phyloP scores from a whole-genome alignment of 140 eudicot species.

The Senecio squalidus region DNA sequence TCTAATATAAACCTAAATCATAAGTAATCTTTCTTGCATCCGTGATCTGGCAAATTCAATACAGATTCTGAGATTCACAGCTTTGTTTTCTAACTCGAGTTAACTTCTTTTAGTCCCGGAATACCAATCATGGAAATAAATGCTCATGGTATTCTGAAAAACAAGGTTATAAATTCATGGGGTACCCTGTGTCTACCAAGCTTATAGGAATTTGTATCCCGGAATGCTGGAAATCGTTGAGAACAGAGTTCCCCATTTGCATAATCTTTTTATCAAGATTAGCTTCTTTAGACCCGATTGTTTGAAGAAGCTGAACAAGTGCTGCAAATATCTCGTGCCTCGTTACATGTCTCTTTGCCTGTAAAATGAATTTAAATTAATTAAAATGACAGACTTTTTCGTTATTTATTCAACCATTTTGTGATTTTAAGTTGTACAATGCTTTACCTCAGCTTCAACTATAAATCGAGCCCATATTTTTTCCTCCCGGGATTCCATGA shows the following conservation, averaged over 20 bases:
- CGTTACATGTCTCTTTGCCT: constrained; percentile 65
- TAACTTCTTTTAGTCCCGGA: constrained; percentile 3
- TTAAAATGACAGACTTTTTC: neutral
- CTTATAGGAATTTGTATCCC: constrained; percentile 43
- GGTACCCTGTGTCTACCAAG: constrained; percentile 42
- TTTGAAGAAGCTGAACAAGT: constrained; percentile 76
- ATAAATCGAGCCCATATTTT: constrained; percentile 82
- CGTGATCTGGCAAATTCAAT: neutral
- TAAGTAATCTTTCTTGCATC: constrained; percentile 14
- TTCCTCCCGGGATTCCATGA: constrained; percentile 60
- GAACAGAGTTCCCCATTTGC: constrained; percentile 33
- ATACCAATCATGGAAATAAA: constrained; percentile 36
- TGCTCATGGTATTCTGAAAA: constrained; percentile 33
- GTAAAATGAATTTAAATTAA: constrained; percentile 12
- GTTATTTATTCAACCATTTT: neutral
- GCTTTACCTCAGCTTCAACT: constrained; percentile 71
- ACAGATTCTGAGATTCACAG: constrained; percentile 7
- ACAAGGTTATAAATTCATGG: constrained; percentile 35
- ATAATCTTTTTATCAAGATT: constrained; percentile 24
- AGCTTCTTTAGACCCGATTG: constrained; percentile 34
- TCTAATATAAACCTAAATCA: constrained; percentile 20
- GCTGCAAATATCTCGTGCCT: constrained; percentile 79
- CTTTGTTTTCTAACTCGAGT: constrained; percentile 11
- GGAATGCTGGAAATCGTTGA: constrained; percentile 44
- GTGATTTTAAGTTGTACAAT: neutral